phyloP scores from a whole-genome alignment of 495 filamentous ascomycete genomes.

The Clohesyomyces aquaticus region DNA sequence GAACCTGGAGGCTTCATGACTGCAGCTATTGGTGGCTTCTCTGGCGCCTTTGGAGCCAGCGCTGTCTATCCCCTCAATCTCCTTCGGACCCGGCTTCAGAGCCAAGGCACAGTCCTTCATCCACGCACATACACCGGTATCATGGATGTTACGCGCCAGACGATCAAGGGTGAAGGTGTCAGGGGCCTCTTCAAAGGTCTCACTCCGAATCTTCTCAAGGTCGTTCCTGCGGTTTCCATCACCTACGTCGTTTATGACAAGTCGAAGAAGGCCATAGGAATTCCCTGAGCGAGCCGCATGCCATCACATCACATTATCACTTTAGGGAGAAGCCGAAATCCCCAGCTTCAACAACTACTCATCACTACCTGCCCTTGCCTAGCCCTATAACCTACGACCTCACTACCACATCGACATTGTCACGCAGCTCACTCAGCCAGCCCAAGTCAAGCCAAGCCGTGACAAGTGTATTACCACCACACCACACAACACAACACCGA shows the following conservation, averaged over 20 bases:
- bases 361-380: too few relatives aligned
- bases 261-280: slow-evolving; percentile 74
- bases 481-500: too few relatives aligned
- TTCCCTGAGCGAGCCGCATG: slow-evolving; percentile 55
- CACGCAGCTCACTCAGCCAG: neutral
- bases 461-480: neutral
- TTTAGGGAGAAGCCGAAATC: too few relatives aligned
- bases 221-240: slow-evolving; percentile 94
- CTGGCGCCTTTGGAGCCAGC: slow-evolving; percentile 90
- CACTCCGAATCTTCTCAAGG: slow-evolving; percentile 94
- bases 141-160: slow-evolving; percentile 80
- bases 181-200: slow-evolving; percentile 92
- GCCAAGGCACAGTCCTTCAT: slow-evolving; percentile 90
- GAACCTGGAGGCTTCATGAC: slow-evolving; percentile 75
- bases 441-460: too few relatives aligned
- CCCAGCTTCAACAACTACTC: too few relatives aligned
- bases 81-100: slow-evolving; percentile 88
- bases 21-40: slow-evolving; percentile 82
- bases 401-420: neutral
- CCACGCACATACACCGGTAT: slow-evolving; percentile 89
- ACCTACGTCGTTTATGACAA: slow-evolving; percentile 98
- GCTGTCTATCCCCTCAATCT: slow-evolving; percentile 95
- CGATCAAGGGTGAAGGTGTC: slow-evolving; percentile 78
- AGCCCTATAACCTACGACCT: neutral
- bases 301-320: too few relatives aligned